Evolutionary conservation across 2,329 filamentous ascomycete species (phyloP).

Genomic region (Cytospora schulzeri): DNA sequence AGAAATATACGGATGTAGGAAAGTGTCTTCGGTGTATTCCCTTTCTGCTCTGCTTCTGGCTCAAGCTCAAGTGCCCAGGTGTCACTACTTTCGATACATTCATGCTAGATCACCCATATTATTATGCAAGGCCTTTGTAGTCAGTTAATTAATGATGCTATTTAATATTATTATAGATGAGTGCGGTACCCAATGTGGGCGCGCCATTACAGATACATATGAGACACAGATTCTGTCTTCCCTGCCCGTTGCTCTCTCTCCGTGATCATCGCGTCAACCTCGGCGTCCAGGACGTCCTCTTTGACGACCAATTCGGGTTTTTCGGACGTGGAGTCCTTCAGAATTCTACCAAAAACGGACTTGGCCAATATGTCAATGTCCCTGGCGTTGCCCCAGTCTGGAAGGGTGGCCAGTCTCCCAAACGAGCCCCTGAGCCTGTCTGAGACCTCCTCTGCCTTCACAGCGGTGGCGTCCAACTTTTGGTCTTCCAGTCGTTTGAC

Average conservation of each 20-base stretch:
- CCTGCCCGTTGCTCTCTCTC: constrained; percentile 16
- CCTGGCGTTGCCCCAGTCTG: constrained; percentile 17
- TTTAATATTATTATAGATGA: not conserved
- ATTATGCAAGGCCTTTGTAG: too few species aligned
- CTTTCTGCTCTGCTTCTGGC: too few species aligned
- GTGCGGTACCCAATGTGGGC: not conserved
- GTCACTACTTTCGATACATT: too few species aligned
- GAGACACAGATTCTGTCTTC: constrained; percentile 3
- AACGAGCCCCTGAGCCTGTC: constrained; percentile 34
- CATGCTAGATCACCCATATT: too few species aligned
- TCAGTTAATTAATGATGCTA: not conserved
- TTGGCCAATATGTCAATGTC: constrained; percentile 8
- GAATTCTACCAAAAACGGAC: constrained; percentile 13
- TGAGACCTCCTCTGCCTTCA: constrained; percentile 29
- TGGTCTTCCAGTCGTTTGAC: constrained; percentile 36
- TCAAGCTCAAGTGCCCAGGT: too few species aligned
- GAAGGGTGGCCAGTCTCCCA: not conserved
- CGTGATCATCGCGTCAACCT: constrained; percentile 14
- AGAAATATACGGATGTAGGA: too few species aligned
- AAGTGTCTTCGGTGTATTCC: too few species aligned
- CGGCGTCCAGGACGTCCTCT: not conserved
- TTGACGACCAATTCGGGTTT: constrained; percentile 9
- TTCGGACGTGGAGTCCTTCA: constrained; percentile 13
- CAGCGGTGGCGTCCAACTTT: constrained; percentile 15
- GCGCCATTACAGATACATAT: constrained; percentile 4